A percentile compares a stretch with the other conserved stretches of the same genome.
phyloP scores from a whole-genome alignment of 2,329 filamentous ascomycete genomes.

The Fusarium sp. region DNA sequence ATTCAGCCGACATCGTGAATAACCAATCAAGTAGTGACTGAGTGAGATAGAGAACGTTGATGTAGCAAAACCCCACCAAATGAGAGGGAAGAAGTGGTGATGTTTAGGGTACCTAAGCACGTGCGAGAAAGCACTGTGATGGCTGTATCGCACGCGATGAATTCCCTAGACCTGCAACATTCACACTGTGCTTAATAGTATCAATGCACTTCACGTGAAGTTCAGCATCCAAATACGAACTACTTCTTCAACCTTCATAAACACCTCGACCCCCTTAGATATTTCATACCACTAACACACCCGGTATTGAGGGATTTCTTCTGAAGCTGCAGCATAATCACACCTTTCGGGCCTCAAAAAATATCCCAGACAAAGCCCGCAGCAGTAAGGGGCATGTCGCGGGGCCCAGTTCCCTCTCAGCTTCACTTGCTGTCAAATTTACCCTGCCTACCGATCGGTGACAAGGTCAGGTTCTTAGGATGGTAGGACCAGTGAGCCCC shows the following conservation, averaged over 20 bases:
- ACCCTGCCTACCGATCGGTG: conserved; percentile 60
- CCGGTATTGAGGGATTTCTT: conserved; percentile 27
- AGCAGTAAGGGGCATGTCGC: conserved; percentile 56
- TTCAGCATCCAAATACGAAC: conserved; percentile 15
- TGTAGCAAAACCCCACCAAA: conserved; percentile 7
- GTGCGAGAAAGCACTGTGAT: conserved; percentile 29
- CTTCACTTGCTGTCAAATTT: conserved; percentile 74
- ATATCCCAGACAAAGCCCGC: conserved; percentile 1
- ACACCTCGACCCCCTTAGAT: background rate
- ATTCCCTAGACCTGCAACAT: fast-evolving
- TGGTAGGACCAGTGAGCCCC: conserved; percentile 70
- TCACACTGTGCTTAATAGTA: conserved; percentile 24
- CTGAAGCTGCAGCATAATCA: conserved; percentile 31
- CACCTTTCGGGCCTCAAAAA: conserved; percentile 35
- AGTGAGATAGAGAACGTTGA: background rate
- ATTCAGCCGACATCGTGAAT: conserved; percentile 45
- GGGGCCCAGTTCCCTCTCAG: conserved; percentile 71
- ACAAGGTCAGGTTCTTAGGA: conserved; percentile 92
- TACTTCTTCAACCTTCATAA: conserved; percentile 25
- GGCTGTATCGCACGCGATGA: fast-evolving
- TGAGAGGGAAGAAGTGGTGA: conserved; percentile 1
- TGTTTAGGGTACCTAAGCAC: conserved; percentile 15
- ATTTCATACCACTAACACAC: background rate
- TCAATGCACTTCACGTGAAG: conserved; percentile 28
- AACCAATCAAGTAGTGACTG: background rate